Conservation (phyloP, 805 yeast genomes). For the Metschnikowia cerradonensis region DNA sequence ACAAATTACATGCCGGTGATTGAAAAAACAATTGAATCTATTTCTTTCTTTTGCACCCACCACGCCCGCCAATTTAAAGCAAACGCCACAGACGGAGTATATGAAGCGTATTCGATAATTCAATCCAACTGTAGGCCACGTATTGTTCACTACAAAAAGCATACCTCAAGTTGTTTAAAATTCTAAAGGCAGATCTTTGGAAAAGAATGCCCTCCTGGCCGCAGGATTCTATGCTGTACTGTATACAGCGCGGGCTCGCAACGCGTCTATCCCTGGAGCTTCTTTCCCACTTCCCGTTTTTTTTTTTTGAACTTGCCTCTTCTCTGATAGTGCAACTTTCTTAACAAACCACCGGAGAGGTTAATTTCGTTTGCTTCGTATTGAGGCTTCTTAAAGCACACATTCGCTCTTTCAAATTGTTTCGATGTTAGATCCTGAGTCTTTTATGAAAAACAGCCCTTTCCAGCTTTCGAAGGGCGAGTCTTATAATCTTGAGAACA, state of each 20-base stretch:
- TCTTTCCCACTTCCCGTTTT: neutral
- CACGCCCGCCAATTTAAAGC: neutral
- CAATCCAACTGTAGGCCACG: neutral
- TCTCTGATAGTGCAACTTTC: neutral
- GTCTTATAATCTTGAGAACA: slow-evolving; percentile 33
- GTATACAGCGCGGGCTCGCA: neutral
- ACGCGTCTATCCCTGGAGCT: slow-evolving; percentile 5
- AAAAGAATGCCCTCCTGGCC: neutral
- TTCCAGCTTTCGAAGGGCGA: slow-evolving; percentile 28
- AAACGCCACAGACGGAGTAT: neutral
- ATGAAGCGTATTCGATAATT: neutral
- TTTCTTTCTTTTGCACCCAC: neutral
- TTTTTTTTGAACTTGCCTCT: neutral
- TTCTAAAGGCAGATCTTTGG: neutral
- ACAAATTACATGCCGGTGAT: neutral
- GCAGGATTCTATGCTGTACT: slow-evolving; percentile 2
- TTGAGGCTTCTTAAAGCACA: neutral
- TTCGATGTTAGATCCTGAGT: slow-evolving; percentile 38
- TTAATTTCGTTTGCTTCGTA: neutral
- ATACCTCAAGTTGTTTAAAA: neutral
- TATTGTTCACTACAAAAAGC: neutral
- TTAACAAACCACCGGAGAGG: neutral
- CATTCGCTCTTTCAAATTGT: neutral
- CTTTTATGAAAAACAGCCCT: slow-evolving; percentile 35
- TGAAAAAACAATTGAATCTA: neutral